phyloP scores from a whole-genome alignment of 495 filamentous ascomycete genomes.

The Aspergillus olivimuriae region DNA sequence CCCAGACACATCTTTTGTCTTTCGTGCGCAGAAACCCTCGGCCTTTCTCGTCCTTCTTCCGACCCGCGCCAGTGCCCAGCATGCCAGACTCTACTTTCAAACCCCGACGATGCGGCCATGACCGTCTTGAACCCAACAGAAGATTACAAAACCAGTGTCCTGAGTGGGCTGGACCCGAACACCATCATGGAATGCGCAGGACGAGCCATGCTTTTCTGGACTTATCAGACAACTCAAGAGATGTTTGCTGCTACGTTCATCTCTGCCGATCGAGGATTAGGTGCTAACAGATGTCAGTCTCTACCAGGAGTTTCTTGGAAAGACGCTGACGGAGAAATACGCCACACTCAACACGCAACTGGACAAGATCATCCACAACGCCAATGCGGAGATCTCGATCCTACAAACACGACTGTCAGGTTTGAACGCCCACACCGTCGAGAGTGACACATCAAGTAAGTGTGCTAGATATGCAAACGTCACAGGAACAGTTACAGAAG shows the following conservation, averaged over 20 bases:
- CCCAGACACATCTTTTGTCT: slow-evolving; percentile 84
- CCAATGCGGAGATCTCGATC: slow-evolving; percentile 68
- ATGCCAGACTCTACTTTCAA: slow-evolving; percentile 63
- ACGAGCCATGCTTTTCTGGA: slow-evolving; percentile 79
- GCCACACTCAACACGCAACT: slow-evolving; percentile 59
- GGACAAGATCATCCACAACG: slow-evolving; percentile 75
- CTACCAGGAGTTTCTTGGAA: slow-evolving; percentile 73
- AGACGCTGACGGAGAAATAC: slow-evolving; percentile 71
- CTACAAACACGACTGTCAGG: slow-evolving; percentile 57
- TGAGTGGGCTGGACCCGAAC: slow-evolving; percentile 78
- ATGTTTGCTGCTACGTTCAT: no score
- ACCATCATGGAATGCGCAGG: slow-evolving; percentile 89
- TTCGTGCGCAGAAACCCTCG: slow-evolving; percentile 61
- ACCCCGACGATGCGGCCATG: slow-evolving; percentile 72
- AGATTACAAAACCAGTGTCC: slow-evolving; percentile 87
- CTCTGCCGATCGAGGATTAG: background rate
- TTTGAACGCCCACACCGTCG: slow-evolving; percentile 23
- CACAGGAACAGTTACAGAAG: slow-evolving; percentile 60
- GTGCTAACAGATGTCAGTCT: slow-evolving; percentile 44
- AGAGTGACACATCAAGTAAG: slow-evolving; percentile 3
- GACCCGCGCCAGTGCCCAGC: slow-evolving; percentile 67
- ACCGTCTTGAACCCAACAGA: slow-evolving; percentile 78
- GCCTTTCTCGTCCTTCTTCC: slow-evolving; percentile 53
- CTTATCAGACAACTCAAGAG: slow-evolving; percentile 86
- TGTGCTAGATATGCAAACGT: slow-evolving; percentile 54